A percentile compares a stretch with the other conserved stretches of the same genome.
These are phyloP conservation scores for Cutaneotrichosporon sp. DNA, from an alignment of 1,284 basidiomycete species.

Conservation along the genomic window DNA sequence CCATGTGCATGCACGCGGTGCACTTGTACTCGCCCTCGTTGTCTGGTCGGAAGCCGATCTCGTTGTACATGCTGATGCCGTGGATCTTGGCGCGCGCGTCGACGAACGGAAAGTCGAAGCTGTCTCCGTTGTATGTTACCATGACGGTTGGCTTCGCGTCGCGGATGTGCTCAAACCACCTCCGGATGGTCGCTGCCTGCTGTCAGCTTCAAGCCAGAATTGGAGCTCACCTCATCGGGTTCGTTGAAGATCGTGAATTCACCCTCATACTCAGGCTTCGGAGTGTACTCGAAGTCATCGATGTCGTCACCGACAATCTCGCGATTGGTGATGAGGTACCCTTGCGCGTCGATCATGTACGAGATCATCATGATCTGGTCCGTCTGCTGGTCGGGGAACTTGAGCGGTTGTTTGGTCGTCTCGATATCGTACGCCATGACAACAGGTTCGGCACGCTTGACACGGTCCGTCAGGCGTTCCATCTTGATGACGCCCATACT, in stretches of 20 bases:
- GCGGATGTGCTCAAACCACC: slow-evolving; percentile 92
- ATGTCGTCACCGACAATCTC: slow-evolving; percentile 98
- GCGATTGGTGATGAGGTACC: slow-evolving; percentile 95
- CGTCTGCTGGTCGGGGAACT: slow-evolving; percentile 92
- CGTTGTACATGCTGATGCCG: slow-evolving; percentile 93
- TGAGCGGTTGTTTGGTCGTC: slow-evolving; percentile 95
- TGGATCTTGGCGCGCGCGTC: slow-evolving; percentile 80
- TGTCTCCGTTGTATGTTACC: slow-evolving; percentile 98
- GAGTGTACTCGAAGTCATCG: slow-evolving; percentile 98
- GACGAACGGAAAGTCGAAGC: slow-evolving; percentile 99
- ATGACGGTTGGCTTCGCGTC: slow-evolving; percentile 94
- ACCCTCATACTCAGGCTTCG: slow-evolving; percentile 96
- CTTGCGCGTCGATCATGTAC: slow-evolving; percentile 61
- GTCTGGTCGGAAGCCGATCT: slow-evolving; percentile 91
- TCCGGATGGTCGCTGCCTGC: slow-evolving; percentile 71
- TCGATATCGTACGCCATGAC: slow-evolving; percentile 99
- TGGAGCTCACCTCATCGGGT: slow-evolving; percentile 71
- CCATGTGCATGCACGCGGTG: slow-evolving; percentile 93
- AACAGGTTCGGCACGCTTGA: slow-evolving; percentile 98
- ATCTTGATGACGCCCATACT: slow-evolving; percentile 78
- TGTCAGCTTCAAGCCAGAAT: background rate
- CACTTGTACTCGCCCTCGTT: slow-evolving; percentile 95
- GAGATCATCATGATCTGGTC: slow-evolving; percentile 99
- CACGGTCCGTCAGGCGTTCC: slow-evolving; percentile 71
- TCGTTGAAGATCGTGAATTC: slow-evolving; percentile 98